Conservation (phyloP, 2,329 filamentous ascomycete species). For the Alternaria sp. region DNA sequence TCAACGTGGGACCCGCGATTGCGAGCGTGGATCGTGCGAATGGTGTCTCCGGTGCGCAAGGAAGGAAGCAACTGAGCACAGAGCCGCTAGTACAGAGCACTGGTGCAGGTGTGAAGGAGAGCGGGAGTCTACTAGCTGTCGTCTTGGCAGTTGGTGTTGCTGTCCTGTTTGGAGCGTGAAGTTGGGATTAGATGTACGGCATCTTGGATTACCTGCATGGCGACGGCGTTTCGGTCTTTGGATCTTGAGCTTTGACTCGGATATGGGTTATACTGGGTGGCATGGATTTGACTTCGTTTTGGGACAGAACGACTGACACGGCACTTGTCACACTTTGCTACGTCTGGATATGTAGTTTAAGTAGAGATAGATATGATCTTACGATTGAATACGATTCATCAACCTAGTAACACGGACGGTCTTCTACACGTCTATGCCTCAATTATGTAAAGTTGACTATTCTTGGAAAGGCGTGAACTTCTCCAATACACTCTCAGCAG, state of each 20-base stretch:
- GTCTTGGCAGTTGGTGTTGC: conserved; percentile 39
- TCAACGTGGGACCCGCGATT: conserved; percentile 73
- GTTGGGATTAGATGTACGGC: conserved; percentile 2
- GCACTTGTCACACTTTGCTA: not conserved
- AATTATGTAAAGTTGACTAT: not conserved
- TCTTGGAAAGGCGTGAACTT: conserved; percentile 46
- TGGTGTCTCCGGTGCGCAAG: conserved; percentile 49
- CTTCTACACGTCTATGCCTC: not conserved
- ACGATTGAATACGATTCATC: not conserved
- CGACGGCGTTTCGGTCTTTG: conserved; percentile 3
- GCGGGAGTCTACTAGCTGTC: conserved; percentile 36
- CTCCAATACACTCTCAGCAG: conserved; percentile 41
- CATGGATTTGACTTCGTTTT: not conserved
- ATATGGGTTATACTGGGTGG: not conserved
- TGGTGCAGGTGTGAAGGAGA: conserved; percentile 19
- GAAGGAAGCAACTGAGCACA: conserved; percentile 32
- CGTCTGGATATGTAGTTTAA: not conserved
- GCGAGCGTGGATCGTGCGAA: conserved; percentile 75
- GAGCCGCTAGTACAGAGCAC: conserved; percentile 22
- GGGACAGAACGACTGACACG: not conserved
- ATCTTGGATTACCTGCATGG: conserved; percentile 14
- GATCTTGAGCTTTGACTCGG: not conserved
- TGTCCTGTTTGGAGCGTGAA: conserved; percentile 33
- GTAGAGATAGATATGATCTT: not conserved
- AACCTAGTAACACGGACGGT: not conserved